Base-by-base conservation (phyloP, 768 basidiomycete genomes). In the Coprinopsis strossmayeri region DNA sequence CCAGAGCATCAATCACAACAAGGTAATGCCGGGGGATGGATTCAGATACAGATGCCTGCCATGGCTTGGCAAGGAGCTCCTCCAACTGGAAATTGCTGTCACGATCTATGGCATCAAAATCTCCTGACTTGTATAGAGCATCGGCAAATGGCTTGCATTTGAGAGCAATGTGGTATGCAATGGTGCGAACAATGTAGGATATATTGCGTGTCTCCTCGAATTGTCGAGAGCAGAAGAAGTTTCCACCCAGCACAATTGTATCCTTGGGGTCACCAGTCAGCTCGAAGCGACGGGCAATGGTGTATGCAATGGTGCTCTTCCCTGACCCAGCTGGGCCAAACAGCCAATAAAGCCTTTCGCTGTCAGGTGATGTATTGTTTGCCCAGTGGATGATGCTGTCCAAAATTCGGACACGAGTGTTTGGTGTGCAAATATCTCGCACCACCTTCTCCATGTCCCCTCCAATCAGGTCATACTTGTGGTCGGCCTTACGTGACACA, bases 211-310 rank as follows among this genome's bases (percentile, higher is more conserved):
- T 60, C 17, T 63, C 56, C 10, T 44, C 32, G 27, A 60, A 62
- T 49, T 57, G 57, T 17, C 58, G 57, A 7, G 64, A 65, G 37
- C 59, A 61, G 23, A 65, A 58, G 48, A 65, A 65, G 45, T 55
- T 62, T n/a, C 46, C 62, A 2, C 56, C 57, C 20, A 65, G 40
- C 13, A 54, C 45, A 41, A 50, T 49, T 12, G 48, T 43, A n/a
- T 46, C 37, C 40, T 44, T 28, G 13, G 42, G 25, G 26, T 56
- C 51, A 15, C 35, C 38, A 26, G 20, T 27, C 1, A 30, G 27
- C 18, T 59, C 53, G 38, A 59, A 60, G 3, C 41, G 28, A 18
- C 42, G 38, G 15, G 58, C 53, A 5, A 61, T 54, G 0, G 61
- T 60, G 44, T 55, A 57, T 3, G 64, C 61, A 45, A 65, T 57